These are phyloP conservation scores for Ambrosia trifida DNA, from an alignment of 129 eudicot genomes.

Conservation along the genomic window DNA sequence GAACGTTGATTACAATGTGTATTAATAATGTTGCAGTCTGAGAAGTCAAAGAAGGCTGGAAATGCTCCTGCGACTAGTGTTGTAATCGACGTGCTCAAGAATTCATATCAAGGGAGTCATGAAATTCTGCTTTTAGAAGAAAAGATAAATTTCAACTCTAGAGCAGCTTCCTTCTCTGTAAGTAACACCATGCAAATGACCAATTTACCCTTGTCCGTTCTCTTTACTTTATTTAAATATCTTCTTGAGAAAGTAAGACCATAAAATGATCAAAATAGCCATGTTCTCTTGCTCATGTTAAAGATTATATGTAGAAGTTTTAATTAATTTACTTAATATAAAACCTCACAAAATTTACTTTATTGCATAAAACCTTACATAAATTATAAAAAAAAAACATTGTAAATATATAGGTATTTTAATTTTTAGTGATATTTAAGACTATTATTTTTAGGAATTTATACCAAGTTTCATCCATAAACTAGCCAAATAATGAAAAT, in stretches of 20 bases:
- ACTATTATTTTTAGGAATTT: neutral
- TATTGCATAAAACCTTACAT: no score
- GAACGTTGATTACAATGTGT: neutral
- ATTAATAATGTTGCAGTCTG: conserved; percentile 56
- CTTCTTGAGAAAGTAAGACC: neutral
- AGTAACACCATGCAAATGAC: conserved; percentile 29
- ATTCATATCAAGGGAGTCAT: conserved; percentile 45
- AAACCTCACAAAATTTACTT: no score
- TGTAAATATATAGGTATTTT: neutral
- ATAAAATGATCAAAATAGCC: neutral
- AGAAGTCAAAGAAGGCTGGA: conserved; percentile 90
- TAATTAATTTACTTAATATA: neutral
- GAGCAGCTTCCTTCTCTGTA: conserved; percentile 82
- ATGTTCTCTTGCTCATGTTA: neutral
- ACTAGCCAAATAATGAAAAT: neutral
- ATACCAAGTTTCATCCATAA: neutral
- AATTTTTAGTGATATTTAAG: neutral
- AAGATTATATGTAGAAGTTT: neutral
- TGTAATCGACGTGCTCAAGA: conserved; percentile 62
- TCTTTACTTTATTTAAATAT: neutral
- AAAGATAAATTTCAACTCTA: conserved; percentile 70
- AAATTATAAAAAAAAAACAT: no score
- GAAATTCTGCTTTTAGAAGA: conserved; percentile 76
- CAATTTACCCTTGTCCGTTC: conserved; percentile 17
- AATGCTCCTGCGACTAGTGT: conserved; percentile 58